Evolutionary conservation across 2,329 filamentous ascomycete species (phyloP), one percentile per base, ranked within the genome.

Genomic region (Cadophora malorum): DNA sequence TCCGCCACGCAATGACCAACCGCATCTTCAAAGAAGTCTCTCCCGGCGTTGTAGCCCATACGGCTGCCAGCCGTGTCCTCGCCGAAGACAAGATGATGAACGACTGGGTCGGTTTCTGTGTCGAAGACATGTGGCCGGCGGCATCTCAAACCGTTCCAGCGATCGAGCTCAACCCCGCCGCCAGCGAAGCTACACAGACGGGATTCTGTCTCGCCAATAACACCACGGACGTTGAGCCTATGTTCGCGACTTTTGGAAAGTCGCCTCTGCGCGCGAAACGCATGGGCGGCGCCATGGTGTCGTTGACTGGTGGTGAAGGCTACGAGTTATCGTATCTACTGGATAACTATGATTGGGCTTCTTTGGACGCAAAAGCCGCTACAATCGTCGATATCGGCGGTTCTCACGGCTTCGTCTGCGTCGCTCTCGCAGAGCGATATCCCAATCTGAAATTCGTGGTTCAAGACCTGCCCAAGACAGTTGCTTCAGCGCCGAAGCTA

Each of bases 301-400:
- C 81, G 63, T 78, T 88, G 63, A 85, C 83, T 0, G 83, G 81
- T 2, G 86, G 84, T 66, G 84, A 87, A 71, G 86, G 86, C 0
- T 87, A 87, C 71, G 84, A 87, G 70, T 73, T 87, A 4, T 77
- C 77, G 28, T 81, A 87, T 70, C 79, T 89, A 10, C 79, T 87
- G 1, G 78, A 85, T 47, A 83, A 82, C 53, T 88, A 85, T 71
- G 83, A 88, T 72, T 84, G 89, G 72, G 76, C 80, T 0, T 80
- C 79, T 0, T 75, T 88, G 1, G 79, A 86, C 62, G 76, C 76
- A 0, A 73, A 67, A 1, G 76, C 77, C 5, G 86, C 83, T 3
- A 85, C 81, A 0, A 77, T 90, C 49, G 85, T 90, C 4, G 87
- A 90, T 65, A 73, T 88, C 16, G 87, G 88, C 10, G 87, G 88